Conservation (phyloP, 2,329 filamentous ascomycete species). For the Aureobasidium uvarum region DNA sequence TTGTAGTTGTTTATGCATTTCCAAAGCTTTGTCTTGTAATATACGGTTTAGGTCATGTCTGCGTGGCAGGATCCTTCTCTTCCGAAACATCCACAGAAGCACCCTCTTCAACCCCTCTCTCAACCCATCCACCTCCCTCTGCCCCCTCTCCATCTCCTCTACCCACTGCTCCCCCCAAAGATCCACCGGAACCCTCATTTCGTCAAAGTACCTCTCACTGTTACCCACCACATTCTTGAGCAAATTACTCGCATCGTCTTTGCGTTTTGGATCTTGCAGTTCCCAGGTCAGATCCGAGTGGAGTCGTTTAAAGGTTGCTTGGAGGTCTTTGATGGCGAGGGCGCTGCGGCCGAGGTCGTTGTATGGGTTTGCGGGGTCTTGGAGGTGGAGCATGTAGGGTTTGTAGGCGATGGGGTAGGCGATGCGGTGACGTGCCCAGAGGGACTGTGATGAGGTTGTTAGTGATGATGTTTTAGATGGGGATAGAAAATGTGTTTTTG, state of each 20-base stretch:
- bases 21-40: neutral
- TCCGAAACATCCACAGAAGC: neutral
- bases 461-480: neutral
- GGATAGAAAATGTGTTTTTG: neutral
- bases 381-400: constrained; percentile 52
- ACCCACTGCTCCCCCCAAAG: constrained; percentile 14
- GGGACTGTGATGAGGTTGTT: constrained; percentile 33
- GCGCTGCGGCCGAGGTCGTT: constrained; percentile 57
- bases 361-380: constrained; percentile 58
- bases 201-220: constrained; percentile 33
- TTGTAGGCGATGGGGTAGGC: constrained; percentile 33
- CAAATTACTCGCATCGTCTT: constrained; percentile 24
- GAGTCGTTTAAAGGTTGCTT: constrained; percentile 38
- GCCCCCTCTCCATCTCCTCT: neutral
- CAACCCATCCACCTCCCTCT: neutral
- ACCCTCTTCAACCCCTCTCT: neutral
- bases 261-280: neutral
- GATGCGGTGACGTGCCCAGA: constrained; percentile 12
- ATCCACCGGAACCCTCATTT: constrained; percentile 32
- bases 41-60: neutral
- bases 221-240: constrained; percentile 34
- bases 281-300: constrained; percentile 23
- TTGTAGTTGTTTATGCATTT: neutral
- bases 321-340: constrained; percentile 52
- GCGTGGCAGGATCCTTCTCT: neutral